These are phyloP conservation scores for Venturia oleaginea DNA, from an alignment of 2,329 filamentous ascomycete genomes.

Conservation along the genomic window DNA sequence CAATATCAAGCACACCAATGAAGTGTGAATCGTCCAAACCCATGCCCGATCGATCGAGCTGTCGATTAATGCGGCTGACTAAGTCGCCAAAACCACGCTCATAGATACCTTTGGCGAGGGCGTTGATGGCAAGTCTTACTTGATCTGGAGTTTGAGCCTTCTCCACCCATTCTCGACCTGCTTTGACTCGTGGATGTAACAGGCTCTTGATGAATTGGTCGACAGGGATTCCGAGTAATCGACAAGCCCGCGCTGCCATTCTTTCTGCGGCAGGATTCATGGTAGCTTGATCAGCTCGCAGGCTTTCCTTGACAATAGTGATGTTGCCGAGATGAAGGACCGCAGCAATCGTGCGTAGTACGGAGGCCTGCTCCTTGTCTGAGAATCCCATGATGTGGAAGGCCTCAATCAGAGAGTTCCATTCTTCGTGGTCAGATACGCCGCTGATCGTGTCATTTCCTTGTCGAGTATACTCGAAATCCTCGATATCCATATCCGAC, in stretches of 20 bases:
- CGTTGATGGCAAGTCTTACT: slow-evolving; percentile 80
- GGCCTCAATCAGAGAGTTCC: slow-evolving; percentile 81
- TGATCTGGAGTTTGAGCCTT: slow-evolving; percentile 97
- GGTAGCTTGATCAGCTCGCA: slow-evolving; percentile 82
- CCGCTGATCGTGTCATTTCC: slow-evolving; percentile 89
- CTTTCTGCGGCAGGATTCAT: slow-evolving; percentile 65
- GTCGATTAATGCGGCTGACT: slow-evolving; percentile 81
- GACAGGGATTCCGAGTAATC: slow-evolving; percentile 70
- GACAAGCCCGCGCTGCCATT: slow-evolving; percentile 70
- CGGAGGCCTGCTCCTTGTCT: slow-evolving; percentile 70
- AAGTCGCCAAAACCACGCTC: slow-evolving; percentile 92
- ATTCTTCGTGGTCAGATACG: slow-evolving; percentile 84
- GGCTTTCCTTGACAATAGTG: slow-evolving; percentile 78
- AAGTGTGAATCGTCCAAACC: slow-evolving; percentile 85
- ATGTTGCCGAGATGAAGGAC: slow-evolving; percentile 93
- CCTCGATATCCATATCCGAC: slow-evolving; percentile 63
- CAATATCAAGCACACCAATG: slow-evolving; percentile 97
- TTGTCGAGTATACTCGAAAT: slow-evolving; percentile 85
- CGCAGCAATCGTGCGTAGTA: slow-evolving; percentile 79
- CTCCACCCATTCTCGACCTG: slow-evolving; percentile 94
- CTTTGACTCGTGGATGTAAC: slow-evolving; percentile 88
- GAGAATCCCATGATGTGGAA: slow-evolving; percentile 93
- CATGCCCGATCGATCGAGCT: slow-evolving; percentile 77
- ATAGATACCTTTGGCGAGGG: slow-evolving; percentile 93
- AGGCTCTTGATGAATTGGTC: slow-evolving; percentile 84